These are phyloP conservation scores for Lentinus polychrous DNA, from an alignment of 1,284 basidiomycete genomes.

Conservation along the genomic window DNA sequence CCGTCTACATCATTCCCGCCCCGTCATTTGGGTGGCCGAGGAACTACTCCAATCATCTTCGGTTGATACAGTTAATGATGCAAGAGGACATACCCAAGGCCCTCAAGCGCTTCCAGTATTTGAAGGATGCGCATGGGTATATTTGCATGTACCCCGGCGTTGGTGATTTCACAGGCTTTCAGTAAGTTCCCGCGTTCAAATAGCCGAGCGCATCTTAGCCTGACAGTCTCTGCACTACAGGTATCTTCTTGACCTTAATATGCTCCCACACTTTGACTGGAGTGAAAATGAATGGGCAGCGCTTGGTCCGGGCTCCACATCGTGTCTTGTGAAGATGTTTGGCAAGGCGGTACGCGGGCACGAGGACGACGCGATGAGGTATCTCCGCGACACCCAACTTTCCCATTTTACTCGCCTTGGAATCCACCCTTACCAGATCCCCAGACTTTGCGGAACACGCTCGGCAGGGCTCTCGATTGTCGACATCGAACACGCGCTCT, in stretches of 20 bases:
- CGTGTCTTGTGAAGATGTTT: slow-evolving; percentile 37
- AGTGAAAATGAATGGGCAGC: slow-evolving; percentile 36
- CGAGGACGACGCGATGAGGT: slow-evolving; percentile 31
- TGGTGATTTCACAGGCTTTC: slow-evolving; percentile 34
- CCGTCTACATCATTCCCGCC: slow-evolving; percentile 35
- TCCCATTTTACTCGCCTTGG: slow-evolving; percentile 30
- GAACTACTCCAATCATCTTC: slow-evolving; percentile 28
- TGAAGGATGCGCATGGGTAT: slow-evolving; percentile 32
- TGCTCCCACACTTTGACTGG: slow-evolving; percentile 31
- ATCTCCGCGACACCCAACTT: slow-evolving; percentile 31
- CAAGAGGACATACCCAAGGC: slow-evolving; percentile 27
- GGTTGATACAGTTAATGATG: slow-evolving; percentile 33
- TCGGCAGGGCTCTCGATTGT: slow-evolving; percentile 26
- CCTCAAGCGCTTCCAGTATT: slow-evolving; percentile 23
- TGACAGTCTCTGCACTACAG: slow-evolving; percentile 15
- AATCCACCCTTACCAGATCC: slow-evolving; percentile 21
- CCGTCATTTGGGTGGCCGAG: slow-evolving; percentile 27
- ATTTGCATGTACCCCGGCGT: slow-evolving; percentile 31
- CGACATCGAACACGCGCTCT: slow-evolving; percentile 40
- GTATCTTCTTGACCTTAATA: slow-evolving; percentile 36
- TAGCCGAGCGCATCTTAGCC: background rate
- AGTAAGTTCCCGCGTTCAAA: slow-evolving; percentile 25
- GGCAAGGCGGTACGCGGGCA: slow-evolving; percentile 24
- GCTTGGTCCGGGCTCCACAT: slow-evolving; percentile 32
- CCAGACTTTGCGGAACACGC: slow-evolving; percentile 19